Conservation (phyloP, 768 basidiomycete genomes). For the Suillus occidentalis region DNA sequence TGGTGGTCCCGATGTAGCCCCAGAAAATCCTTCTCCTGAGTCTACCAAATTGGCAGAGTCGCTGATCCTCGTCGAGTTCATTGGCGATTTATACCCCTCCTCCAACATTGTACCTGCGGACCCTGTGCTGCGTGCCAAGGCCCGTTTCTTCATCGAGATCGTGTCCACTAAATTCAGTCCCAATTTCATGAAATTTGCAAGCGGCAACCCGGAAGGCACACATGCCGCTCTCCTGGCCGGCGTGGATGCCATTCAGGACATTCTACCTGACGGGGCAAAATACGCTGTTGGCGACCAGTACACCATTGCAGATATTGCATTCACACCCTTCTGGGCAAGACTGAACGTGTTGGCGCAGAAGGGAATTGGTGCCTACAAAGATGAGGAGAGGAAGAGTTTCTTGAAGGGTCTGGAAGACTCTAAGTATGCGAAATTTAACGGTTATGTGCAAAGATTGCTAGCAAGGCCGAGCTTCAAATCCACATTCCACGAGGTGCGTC, state of each 20-base stretch:
- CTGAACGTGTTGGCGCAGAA: conserved; percentile 43
- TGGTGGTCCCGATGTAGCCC: conserved; percentile 56
- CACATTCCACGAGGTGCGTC: conserved; percentile 56
- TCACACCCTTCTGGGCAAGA: conserved; percentile 63
- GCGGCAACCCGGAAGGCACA: background rate
- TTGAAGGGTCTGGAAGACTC: conserved; percentile 38
- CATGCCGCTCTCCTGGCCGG: conserved; percentile 33
- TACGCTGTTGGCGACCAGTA: conserved; percentile 36
- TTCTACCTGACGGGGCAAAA: conserved; percentile 42
- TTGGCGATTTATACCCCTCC: conserved; percentile 57
- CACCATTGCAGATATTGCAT: conserved; percentile 62
- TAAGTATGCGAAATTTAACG: conserved; percentile 50
- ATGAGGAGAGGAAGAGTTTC: conserved; percentile 47
- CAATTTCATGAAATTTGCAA: conserved; percentile 6
- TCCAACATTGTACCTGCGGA: conserved; percentile 52
- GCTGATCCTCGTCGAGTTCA: conserved; percentile 63
- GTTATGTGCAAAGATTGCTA: conserved; percentile 49
- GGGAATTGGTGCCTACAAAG: conserved; percentile 51
- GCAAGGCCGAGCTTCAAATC: conserved; percentile 52
- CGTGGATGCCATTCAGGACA: conserved; percentile 49
- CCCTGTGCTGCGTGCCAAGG: conserved; percentile 55
- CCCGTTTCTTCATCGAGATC: conserved; percentile 63
- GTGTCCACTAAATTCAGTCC: conserved; percentile 47
- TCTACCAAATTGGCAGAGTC: conserved; percentile 66
- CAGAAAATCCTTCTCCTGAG: conserved; percentile 57